Evolutionary conservation across 768 basidiomycete genomes (phyloP).

Genomic region (Fomitopsis serialis): DNA sequence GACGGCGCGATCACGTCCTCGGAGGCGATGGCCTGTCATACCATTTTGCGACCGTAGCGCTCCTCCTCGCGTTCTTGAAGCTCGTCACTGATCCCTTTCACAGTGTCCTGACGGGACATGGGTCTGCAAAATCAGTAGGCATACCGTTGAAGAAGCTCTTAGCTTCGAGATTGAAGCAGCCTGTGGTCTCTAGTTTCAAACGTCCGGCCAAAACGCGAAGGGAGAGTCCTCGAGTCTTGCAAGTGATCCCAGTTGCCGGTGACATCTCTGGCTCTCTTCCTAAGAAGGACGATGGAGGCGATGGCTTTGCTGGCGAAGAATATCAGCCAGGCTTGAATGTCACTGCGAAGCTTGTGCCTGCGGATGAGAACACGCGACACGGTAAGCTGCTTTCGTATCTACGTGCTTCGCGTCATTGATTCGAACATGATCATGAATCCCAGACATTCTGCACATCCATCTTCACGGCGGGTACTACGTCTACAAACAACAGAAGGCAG

Average conservation of each 20-base stretch:
- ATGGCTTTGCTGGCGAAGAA: background rate
- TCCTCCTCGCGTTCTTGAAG: background rate
- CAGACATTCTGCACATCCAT: constrained; percentile 19
- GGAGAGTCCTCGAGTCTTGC: constrained; percentile 19
- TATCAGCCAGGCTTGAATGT: constrained; percentile 19
- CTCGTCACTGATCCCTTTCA: background rate
- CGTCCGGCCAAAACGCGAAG: constrained; percentile 13
- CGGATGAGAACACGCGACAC: constrained; percentile 5
- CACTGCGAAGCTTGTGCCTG: constrained; percentile 13
- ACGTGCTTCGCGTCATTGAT: too few species aligned
- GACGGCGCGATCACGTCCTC: too few species aligned
- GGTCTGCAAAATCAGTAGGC: constrained; percentile 25
- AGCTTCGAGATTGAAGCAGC: background rate
- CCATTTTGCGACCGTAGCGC: background rate
- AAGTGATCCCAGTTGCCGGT: constrained; percentile 24
- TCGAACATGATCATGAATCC: background rate
- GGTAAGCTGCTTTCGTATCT: constrained; percentile 8
- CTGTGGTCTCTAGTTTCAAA: constrained; percentile 12
- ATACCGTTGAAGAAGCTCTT: background rate
- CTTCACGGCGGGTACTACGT: constrained; percentile 25
- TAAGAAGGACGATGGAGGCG: constrained; percentile 3
- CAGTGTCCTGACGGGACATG: constrained; percentile 27
- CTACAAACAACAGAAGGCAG: constrained; percentile 19
- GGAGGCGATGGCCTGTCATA: too few species aligned
- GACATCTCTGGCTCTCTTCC: constrained; percentile 9